A percentile compares a stretch with the other conserved stretches of the same genome.
phyloP scores from a whole-genome alignment of 768 basidiomycete genomes.

The Russula sp. region DNA sequence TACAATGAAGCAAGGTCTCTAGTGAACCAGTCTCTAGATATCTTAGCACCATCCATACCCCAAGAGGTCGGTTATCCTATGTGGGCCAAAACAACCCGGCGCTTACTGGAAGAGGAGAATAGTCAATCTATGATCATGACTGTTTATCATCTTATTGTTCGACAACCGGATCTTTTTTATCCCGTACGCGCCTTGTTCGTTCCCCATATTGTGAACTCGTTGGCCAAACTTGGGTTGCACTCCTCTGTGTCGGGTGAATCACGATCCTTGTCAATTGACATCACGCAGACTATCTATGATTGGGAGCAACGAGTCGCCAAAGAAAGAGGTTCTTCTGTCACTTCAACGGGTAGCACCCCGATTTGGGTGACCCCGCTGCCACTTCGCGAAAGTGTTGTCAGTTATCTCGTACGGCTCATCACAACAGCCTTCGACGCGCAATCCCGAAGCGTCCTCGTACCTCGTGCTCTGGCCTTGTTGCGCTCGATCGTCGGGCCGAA shows the following conservation, averaged over 20 bases:
- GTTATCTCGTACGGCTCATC: constrained; percentile 89
- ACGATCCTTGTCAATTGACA: constrained; percentile 80
- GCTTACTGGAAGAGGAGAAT: constrained; percentile 84
- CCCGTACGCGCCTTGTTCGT: constrained; percentile 89
- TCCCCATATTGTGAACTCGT: constrained; percentile 85
- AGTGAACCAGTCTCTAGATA: constrained; percentile 80
- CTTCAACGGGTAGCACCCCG: not conserved
- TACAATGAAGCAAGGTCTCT: constrained; percentile 70
- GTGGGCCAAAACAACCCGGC: constrained; percentile 85
- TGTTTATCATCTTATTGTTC: constrained; percentile 89
- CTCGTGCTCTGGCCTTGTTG: constrained; percentile 58
- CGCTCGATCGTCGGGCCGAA: constrained; percentile 72
- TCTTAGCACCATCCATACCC: constrained; percentile 76
- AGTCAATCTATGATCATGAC: constrained; percentile 59
- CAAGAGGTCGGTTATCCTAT: constrained; percentile 51
- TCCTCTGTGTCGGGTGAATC: constrained; percentile 66
- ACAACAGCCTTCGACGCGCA: constrained; percentile 57
- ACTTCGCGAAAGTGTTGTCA: constrained; percentile 86
- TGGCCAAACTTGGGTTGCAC: constrained; percentile 82
- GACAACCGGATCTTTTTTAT: constrained; percentile 87
- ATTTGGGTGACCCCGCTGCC: constrained; percentile 69
- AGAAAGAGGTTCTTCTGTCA: constrained; percentile 13
- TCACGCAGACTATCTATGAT: constrained; percentile 83
- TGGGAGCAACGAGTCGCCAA: constrained; percentile 74
- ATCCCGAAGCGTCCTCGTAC: constrained; percentile 39